Base-by-base conservation (phyloP, 441 rosid species). In the Populus tomentosa region DNA sequence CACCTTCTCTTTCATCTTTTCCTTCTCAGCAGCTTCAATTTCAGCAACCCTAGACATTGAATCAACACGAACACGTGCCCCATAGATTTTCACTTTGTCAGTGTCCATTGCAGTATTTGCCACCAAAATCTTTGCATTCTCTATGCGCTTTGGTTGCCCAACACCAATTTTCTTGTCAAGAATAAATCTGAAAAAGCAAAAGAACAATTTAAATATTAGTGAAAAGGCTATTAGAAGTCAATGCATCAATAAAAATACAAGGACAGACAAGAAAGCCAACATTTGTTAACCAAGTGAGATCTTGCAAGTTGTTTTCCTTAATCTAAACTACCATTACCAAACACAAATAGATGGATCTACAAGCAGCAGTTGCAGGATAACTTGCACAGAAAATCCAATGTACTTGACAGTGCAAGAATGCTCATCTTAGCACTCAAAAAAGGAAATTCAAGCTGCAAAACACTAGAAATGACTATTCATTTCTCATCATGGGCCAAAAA, bases 81-180 rank as follows among this genome's bases (percentile, higher is more conserved):
- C 99, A 77, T 94, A 96, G 24, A 96, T 96, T 87, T 96, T 96
- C 53, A 94, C 99, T 84, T 96, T 96, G 81, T 96, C 99, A 6
- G 99, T 94, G 82, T 94, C 99, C 99, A 96, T 91, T 69, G 99
- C 99, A 78, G 98, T 96, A 81, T 96, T 96, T 26, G 99, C 99
- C 76, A 94, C 99, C 91, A 96, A 83, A 84, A 96, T 94, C 33
- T 94, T 94, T 46, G 98, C 99, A 82, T 96, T 90, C 84, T 96
- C 99, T 72, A 96, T 87, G 81, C 91, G 92, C 86, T 92, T 96
- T 36, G 99, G 99, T 81, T 94, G 99, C 67, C 99, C 99, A 78
- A 96, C 83, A 75, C 98, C 98, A 13, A 96, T 96, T 85, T 96
- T 96, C 96, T 96, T 96, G 92, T 96, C 98, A 74, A 96, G 98